Evolutionary conservation across 345 rosid genomes (phyloP).

Genomic region (Salix koriyanagi): DNA sequence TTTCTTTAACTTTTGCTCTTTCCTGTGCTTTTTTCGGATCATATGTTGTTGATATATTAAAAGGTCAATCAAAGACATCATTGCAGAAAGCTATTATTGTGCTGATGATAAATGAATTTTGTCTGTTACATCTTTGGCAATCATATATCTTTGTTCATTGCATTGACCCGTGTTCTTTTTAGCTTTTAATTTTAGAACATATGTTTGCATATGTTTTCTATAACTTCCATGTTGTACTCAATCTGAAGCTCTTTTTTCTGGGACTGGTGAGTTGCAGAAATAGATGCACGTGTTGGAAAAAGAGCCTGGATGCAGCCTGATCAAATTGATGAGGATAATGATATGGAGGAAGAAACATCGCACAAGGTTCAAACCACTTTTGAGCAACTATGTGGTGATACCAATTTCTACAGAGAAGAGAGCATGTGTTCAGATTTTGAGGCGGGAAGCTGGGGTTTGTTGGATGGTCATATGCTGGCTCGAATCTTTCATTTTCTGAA

Average conservation of each 20-base stretch:
- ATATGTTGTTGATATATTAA: neutral
- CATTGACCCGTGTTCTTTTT: slow-evolving; percentile 4
- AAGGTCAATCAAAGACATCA: neutral
- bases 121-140: neutral
- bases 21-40: neutral
- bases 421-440: slow-evolving; percentile 32
- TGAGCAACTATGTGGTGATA: slow-evolving; percentile 73
- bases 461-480: slow-evolving; percentile 73
- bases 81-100: neutral
- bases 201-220: slow-evolving; percentile 6
- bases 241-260: slow-evolving; percentile 17
- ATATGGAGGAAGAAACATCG: slow-evolving; percentile 44
- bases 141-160: neutral
- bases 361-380: slow-evolving; percentile 51
- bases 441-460: slow-evolving; percentile 65
- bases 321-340: slow-evolving; percentile 62
- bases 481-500: slow-evolving; percentile 81
- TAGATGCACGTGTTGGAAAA: slow-evolving; percentile 60
- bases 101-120: neutral
- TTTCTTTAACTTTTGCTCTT: neutral
- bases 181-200: slow-evolving; percentile 1
- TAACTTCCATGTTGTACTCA: slow-evolving; percentile 4
- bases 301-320: slow-evolving; percentile 67
- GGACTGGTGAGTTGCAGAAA: slow-evolving; percentile 39
- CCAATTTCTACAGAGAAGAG: slow-evolving; percentile 46